phyloP scores from a whole-genome alignment of 23 red algal species.

The Agarophyton chilense region DNA sequence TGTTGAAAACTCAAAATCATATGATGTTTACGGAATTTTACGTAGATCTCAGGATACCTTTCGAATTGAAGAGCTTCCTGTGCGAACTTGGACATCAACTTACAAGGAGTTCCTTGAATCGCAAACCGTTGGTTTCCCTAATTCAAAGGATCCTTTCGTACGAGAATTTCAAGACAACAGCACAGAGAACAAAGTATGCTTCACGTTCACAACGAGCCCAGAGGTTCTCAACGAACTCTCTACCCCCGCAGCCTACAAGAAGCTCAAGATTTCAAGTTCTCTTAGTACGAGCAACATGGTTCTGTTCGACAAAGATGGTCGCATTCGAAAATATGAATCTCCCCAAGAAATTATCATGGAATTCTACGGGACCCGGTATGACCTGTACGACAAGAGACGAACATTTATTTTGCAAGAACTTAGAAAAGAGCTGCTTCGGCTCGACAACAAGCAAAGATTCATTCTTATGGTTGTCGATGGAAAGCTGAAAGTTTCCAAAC shows the following conservation, averaged over 20 bases:
- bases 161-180: conserved; percentile 84
- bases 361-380: conserved; percentile 78
- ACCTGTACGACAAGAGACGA: conserved; percentile 80
- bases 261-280: conserved; percentile 78
- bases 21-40: conserved; percentile 85
- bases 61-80: conserved; percentile 82
- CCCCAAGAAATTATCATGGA: conserved; percentile 78
- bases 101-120: conserved; percentile 99
- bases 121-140: conserved; percentile 48
- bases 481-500: conserved; percentile 86
- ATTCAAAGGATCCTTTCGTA: conserved; percentile 69
- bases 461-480: conserved; percentile 81
- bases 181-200: conserved; percentile 85
- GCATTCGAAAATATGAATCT: conserved; percentile 85
- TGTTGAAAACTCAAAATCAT: conserved; percentile 62
- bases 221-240: conserved; percentile 3
- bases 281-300: conserved; percentile 94
- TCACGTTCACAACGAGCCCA: conserved; percentile 69
- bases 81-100: conserved; percentile 87
- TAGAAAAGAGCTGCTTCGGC: conserved; percentile 27
- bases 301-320: conserved; percentile 85
- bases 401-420: conserved; percentile 62
- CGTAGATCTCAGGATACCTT: conserved; percentile 42
- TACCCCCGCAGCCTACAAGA: conserved; percentile 56
- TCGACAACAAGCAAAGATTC: conserved; percentile 89